phyloP scores from a whole-genome alignment of 495 filamentous ascomycete genomes.

The Xylaria curta region DNA sequence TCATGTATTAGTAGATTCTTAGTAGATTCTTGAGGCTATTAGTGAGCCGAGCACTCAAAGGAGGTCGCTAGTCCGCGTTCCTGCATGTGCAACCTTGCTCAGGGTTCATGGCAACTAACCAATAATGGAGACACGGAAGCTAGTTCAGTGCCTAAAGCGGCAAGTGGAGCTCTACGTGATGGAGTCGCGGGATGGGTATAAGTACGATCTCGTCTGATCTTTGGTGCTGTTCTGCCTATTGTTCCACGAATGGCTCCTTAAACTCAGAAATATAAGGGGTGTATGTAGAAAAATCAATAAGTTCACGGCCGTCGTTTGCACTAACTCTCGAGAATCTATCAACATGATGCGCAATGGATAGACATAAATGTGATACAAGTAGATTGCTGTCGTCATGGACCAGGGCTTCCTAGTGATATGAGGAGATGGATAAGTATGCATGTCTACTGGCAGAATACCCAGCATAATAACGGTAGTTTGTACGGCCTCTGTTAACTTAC shows the following conservation, averaged over 20 bases:
- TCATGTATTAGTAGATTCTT: not conserved
- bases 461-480: not conserved
- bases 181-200: slow-evolving; percentile 11
- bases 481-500: not conserved
- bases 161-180: slow-evolving; percentile 12
- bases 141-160: slow-evolving; percentile 14
- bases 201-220: slow-evolving; percentile 1
- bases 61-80: slow-evolving; percentile 26
- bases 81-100: slow-evolving; percentile 12
- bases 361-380: not conserved
- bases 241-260: slow-evolving; percentile 21
- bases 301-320: not conserved
- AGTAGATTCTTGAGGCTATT: not conserved
- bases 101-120: slow-evolving; percentile 19
- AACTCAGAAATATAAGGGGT: not conserved
- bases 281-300: not conserved
- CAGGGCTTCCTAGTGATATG: not conserved
- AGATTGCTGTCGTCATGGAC: not conserved
- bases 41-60: slow-evolving; percentile 11
- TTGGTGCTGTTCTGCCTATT: slow-evolving; percentile 1
- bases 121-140: slow-evolving; percentile 22
- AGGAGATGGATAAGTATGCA: slow-evolving; percentile 4
- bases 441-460: slow-evolving; percentile 1
- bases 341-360: not conserved
- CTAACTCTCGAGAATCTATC: not conserved